Conservation (phyloP, 257 asterid genomes). For the Forsythia suspensa region DNA sequence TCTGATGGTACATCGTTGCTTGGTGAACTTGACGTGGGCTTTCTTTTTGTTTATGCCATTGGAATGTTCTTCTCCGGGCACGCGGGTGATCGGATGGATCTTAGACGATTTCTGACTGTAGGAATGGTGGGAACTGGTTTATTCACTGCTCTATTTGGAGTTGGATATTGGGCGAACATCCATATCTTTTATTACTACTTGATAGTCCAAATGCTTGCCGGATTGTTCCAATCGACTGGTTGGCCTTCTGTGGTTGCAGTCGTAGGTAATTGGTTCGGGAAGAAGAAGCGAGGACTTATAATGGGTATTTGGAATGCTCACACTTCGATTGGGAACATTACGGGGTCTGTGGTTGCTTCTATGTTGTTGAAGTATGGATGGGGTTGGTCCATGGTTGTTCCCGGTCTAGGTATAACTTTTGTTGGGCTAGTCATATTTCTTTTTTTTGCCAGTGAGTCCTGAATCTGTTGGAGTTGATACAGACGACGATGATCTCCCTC, state of each 20-base stretch:
- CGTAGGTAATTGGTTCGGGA: conserved; percentile 97
- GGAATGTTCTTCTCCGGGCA: conserved; percentile 97
- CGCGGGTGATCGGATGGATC: conserved; percentile 85
- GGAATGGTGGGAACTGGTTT: conserved; percentile 99
- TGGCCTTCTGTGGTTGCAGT: conserved; percentile 99
- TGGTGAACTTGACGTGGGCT: conserved; percentile 91
- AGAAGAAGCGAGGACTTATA: conserved; percentile 90
- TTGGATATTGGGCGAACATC: conserved; percentile 81
- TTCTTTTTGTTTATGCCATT: conserved; percentile 77
- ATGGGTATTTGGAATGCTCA: conserved; percentile 99
- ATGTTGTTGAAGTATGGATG: conserved; percentile 77
- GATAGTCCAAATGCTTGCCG: conserved; percentile 86
- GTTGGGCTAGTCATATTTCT: conserved; percentile 64
- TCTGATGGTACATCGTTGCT: conserved; percentile 75
- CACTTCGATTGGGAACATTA: conserved; percentile 91
- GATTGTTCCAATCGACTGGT: conserved; percentile 93
- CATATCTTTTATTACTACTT: conserved; percentile 74
- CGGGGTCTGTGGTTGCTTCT: conserved; percentile 85
- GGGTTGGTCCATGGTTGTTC: conserved; percentile 97
- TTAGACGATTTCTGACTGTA: conserved; percentile 66
- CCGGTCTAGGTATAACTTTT: conserved; percentile 66
- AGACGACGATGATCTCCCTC: conserved; percentile 30
- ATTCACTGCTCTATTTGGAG: conserved; percentile 82
- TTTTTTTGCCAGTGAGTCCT: conserved; percentile 38
- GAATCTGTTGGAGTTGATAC: conserved; percentile 30